Conservation (phyloP, 23 red algal genomes). For the Gracilaria gracilis region DNA sequence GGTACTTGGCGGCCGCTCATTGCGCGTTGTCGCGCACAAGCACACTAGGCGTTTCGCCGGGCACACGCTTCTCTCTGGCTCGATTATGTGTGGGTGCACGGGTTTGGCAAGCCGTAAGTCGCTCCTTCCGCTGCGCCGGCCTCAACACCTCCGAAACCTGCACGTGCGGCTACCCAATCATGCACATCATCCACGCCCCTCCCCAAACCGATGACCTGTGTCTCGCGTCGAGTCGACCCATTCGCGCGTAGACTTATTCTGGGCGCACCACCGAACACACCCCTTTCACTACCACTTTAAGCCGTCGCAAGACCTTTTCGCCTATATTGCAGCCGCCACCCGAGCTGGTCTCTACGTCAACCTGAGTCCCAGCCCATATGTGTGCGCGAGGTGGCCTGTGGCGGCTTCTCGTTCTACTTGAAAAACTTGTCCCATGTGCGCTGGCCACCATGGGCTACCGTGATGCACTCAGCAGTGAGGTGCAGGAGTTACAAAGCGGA, state of each 20-base stretch:
- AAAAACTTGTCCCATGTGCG: slow-evolving; percentile 73
- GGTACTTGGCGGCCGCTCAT: background rate
- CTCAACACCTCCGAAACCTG: slow-evolving; percentile 95
- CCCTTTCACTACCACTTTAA: slow-evolving; percentile 46
- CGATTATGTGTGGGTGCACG: slow-evolving; percentile 87
- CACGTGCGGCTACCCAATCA: too few relatives aligned
- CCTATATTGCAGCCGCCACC: slow-evolving; percentile 73
- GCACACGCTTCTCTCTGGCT: slow-evolving; percentile 49
- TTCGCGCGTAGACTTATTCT: slow-evolving; percentile 36
- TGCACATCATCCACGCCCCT: background rate
- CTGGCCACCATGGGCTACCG: too few relatives aligned
- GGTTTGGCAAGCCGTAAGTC: slow-evolving; percentile 70
- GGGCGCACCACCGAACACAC: slow-evolving; percentile 27
- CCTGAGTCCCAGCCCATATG: slow-evolving; percentile 89
- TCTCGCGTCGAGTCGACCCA: background rate
- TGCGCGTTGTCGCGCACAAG: background rate
- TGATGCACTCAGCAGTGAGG: slow-evolving; percentile 64
- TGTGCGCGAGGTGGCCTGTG: slow-evolving; percentile 92
- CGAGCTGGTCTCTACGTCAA: slow-evolving; percentile 68
- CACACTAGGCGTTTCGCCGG: background rate
- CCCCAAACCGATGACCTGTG: too few relatives aligned
- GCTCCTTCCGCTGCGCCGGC: slow-evolving; percentile 64
- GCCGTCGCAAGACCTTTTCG: slow-evolving; percentile 72
- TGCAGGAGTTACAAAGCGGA: slow-evolving; percentile 51
- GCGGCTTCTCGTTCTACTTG: slow-evolving; percentile 82